Evolutionary conservation across 306 rosid species (phyloP).

Genomic region (Ziziphus jujuba): DNA sequence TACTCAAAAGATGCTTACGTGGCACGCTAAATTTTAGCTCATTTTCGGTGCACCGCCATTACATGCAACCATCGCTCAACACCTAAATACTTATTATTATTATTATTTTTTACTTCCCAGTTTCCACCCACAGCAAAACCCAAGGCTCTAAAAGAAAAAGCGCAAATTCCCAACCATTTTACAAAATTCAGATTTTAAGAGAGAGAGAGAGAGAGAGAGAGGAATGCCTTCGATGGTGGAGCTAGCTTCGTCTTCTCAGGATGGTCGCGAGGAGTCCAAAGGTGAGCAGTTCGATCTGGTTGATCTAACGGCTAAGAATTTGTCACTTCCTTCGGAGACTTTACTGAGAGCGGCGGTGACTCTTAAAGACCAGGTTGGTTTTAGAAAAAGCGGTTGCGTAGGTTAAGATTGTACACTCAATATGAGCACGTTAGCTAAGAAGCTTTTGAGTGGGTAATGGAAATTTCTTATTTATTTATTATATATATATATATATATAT

Average conservation of each 20-base stretch:
- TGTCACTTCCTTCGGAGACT: conserved; percentile 41
- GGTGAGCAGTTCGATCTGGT: conserved; percentile 41
- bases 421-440: conserved; percentile 3
- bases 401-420: not conserved
- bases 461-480: not conserved
- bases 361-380: conserved; percentile 68
- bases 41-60: conserved; percentile 22
- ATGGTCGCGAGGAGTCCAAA: conserved; percentile 37
- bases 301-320: conserved; percentile 31
- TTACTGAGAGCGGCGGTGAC: conserved; percentile 62
- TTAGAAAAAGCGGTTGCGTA: not conserved
- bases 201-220: not conserved
- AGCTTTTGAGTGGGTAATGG: not conserved
- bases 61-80: not conserved
- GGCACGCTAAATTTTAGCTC: conserved; percentile 11
- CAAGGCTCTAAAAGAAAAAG: not conserved
- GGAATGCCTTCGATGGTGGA: conserved; percentile 43
- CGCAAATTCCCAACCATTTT: not conserved
- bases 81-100: too few species aligned
- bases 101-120: too few species aligned
- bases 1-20: conserved; percentile 7
- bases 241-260: conserved; percentile 29
- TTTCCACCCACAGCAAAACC: not conserved
- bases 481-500: too few species aligned
- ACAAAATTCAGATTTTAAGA: not conserved